These are phyloP conservation scores for Colletotrichum magnum DNA, from an alignment of 2,329 filamentous ascomycete genomes.

Conservation along the genomic window DNA sequence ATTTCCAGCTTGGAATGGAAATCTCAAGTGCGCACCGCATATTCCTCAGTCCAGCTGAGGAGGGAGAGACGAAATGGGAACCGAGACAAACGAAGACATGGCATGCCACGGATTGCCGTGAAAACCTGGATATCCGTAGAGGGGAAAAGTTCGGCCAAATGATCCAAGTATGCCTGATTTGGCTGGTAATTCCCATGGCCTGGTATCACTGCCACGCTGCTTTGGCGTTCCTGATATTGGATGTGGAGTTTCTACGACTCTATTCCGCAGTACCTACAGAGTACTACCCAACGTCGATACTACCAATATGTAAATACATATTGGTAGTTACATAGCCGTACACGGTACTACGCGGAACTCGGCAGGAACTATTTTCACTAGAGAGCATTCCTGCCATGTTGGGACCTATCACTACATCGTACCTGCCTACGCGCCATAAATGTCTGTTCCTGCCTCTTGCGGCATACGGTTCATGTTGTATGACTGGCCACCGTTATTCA, in stretches of 20 bases:
- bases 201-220: neutral
- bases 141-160: neutral
- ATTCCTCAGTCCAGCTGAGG: constrained; percentile 3
- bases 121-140: neutral
- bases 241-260: constrained; percentile 21
- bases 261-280: neutral
- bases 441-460: no score
- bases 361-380: neutral
- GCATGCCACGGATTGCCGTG: no score
- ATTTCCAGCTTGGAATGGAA: constrained; percentile 20
- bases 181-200: constrained; percentile 17
- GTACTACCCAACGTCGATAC: neutral
- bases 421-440: no score
- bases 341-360: neutral
- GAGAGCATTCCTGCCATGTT: no score
- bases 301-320: no score
- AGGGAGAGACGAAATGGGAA: neutral
- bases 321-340: no score
- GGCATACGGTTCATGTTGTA: no score
- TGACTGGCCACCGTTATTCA: no score
- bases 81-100: constrained; percentile 2
- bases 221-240: constrained; percentile 1
- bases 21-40: neutral
- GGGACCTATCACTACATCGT: no score
- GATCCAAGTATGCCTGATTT: neutral